A percentile compares a stretch with the other conserved stretches of the same genome.
Conservation (phyloP, 805 yeast genomes). For the Spathaspora arborariae region DNA sequence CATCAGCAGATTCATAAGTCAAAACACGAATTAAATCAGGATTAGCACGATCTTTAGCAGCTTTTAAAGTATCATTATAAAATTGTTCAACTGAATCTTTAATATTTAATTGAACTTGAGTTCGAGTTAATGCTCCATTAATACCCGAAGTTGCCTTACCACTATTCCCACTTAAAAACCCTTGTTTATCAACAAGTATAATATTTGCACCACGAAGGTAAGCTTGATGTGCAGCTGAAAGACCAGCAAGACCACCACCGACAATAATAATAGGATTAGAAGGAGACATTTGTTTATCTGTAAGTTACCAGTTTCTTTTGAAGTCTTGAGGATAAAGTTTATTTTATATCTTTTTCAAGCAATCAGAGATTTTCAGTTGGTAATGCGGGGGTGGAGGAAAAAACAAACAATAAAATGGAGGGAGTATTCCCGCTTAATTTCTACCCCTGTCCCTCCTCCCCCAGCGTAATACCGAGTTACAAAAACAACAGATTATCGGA, state of each 20-base stretch:
- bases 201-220: constrained; percentile 52
- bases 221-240: constrained; percentile 58
- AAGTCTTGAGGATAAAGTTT: not conserved
- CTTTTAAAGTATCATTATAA: constrained; percentile 60
- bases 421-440: too few relatives aligned
- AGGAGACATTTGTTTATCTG: constrained; percentile 14
- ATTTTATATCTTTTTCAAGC: not conserved
- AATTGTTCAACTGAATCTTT: constrained; percentile 58
- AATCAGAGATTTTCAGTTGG: not conserved
- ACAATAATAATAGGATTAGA: constrained; percentile 47
- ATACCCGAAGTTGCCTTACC: constrained; percentile 68
- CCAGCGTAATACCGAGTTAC: too few relatives aligned
- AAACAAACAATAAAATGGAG: not conserved
- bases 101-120: constrained; percentile 49
- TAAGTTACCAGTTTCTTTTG: not conserved
- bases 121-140: constrained; percentile 66
- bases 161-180: constrained; percentile 60
- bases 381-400: not conserved
- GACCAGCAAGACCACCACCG: constrained; percentile 66
- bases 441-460: not conserved
- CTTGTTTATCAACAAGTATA: constrained; percentile 53
- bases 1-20: constrained; percentile 58
- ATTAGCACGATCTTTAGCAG: constrained; percentile 61
- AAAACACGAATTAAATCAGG: constrained; percentile 56
- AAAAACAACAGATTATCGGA: too few relatives aligned